Evolutionary conservation across 2,329 filamentous ascomycete species (phyloP), one percentile per base, ranked within the genome.

Genomic region (Balansia obtecta): DNA sequence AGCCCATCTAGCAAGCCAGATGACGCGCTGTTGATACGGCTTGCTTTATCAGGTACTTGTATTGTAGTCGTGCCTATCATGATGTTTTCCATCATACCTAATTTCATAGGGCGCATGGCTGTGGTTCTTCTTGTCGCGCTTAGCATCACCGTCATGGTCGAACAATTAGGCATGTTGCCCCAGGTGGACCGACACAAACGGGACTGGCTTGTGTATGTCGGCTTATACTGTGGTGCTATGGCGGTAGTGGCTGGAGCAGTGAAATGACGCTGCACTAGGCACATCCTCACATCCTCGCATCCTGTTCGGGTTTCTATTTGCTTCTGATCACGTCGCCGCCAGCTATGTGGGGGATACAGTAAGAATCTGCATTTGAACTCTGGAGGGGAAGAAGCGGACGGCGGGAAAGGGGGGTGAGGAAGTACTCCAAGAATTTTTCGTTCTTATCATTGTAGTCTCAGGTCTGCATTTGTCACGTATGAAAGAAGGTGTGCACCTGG

Each of bases 21-120:
- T 4, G 46, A 49, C 20, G 34, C n/a, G 8, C 13, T 46, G n/a
- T 44, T 52, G 13, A 48, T 50, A 10, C 41, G 50, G 20, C 38
- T 47, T 13, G 48, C 44, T n/a, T 20, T 48, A 16, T 46, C 42
- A 13, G 61, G 56, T 20, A 54, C 58, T 20, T 54, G 59, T 30
- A 50, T 58, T 13, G 61, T 84, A 2, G 63, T 83, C 6, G 64
- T 80, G 0, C 80, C 82, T 0, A 68, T 83, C 1, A 58, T 83
- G 9, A 72, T 76, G 0, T 85, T 84, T 58, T 63, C 71, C 5
- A 68, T 80, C 20, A 75, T 84, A 18, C 70, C 74, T 0, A 72
- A 74, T 6, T 79, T 82, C 53, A 60, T 74, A 0, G 77, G 74
- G 1, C 71, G 80, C n/a, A 70, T 83, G 55, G 72, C 73, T 0